Base-by-base conservation (phyloP, 768 basidiomycete genomes). In the Naganishia vaughanmartiniae region DNA sequence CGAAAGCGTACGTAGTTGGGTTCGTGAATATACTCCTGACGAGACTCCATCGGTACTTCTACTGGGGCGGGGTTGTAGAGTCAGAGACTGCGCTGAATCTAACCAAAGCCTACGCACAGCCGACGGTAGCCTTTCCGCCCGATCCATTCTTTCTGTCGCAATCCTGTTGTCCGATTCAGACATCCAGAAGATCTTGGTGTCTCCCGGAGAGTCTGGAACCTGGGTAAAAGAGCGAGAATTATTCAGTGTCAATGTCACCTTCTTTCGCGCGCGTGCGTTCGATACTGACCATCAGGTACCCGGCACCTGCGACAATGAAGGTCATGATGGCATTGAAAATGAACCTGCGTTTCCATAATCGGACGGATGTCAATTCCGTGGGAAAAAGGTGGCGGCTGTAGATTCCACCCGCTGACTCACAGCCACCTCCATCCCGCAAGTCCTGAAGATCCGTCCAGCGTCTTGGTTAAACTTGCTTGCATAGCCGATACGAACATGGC, bases 151-250 rank as follows among this genome's bases (percentile, higher is more conserved):
- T 11, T 39, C 48, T 15, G 55, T 17, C 0, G 74, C 73, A 26
- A 76, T 72, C 17, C 33, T n/a, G 42, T 71, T 71, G 58, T 76
- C 74, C 31, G 66, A 66, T 7, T 54, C 48, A 26, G 54, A 65
- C 65, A 76, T 70, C 75, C 75, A 76, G 46, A 67, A 70, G 36
- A 73, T 71, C n/a, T 67, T 69, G 34, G 72, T 55, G 9, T 69
- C 54, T 11, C 68, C 74, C 11, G 75, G 75, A n/a, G 68, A 21
- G 53, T 70, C 65, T 19, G 72, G 72, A 26, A 73, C 56, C 71
- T 72, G 51, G 42, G 48, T 36, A 28, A 21, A 21, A 15, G 30
- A n/a, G 11, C 28, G n/a, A 6, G 39, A 26, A 33, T 4, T 24
- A 42, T 53, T 57, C 46, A 46, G 46, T 46, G 5, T 31, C 58